Evolutionary conservation across 352 stramenopile genomes (phyloP), one percentile per base, ranked within the genome.

Genomic region (Pythium dissimile): DNA sequence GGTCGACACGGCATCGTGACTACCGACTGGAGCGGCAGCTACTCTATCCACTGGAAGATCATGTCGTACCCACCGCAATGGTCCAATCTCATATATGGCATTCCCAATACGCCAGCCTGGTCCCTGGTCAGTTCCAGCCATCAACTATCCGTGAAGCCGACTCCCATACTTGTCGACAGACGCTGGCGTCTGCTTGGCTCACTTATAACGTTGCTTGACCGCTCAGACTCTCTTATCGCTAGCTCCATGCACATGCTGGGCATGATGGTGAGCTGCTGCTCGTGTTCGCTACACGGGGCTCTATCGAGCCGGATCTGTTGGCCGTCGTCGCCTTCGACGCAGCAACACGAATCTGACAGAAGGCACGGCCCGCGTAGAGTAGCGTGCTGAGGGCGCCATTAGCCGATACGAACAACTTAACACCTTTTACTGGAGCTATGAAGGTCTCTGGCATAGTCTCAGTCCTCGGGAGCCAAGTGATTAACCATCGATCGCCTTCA

Each of bases 381-480:
- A 50, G n/a, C 28, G 8, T 1, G 68, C 61, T 11, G 61, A 51
- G 2, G 47, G 60, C 4, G 26, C 27, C 8, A 78, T 77, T 49
- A 23, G 86, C 5, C 95, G 84, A 81, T 51, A 70, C 38, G 65
- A 76, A 12, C 87, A 87, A 18, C 43, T 97, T 9, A 97, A 96
- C 61, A 93, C 92, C 43, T 66, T 98, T n/a, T 96, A 96, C 65
- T 98, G 94, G 94, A 97, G 96, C 67, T 83, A 94, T 20, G 96
- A 96, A 59, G 89, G 82, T 8, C 94, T 95, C 57, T 78, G n/a
- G 96, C 60, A 78, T 71, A 46, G 87, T 77, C 1, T 90, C 83
- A 12, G 75, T 75, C 5, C 97, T 97, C 65, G 87, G 83, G 15
- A 86, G 72, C 16, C 89, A 98, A 54, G 80, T 97, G 10, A 53